Evolutionary conservation across 176 grass and related monocot genomes (phyloP).

Genomic region (Elaeis guineensis): DNA sequence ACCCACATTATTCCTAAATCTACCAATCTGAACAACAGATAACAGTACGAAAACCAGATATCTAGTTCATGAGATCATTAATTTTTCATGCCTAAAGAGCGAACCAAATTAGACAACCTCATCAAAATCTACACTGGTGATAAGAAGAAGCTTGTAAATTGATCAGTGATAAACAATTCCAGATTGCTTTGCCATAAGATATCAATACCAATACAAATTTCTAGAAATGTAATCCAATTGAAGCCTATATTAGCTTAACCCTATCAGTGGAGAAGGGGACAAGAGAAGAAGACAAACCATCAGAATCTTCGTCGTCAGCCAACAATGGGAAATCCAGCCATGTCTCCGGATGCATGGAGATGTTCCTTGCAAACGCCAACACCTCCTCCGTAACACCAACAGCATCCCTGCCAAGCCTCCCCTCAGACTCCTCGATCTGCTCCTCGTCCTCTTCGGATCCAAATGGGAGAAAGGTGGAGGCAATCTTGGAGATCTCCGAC

Average conservation of each 20-base stretch:
- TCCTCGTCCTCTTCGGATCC: constrained; percentile 49
- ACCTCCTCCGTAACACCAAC: constrained; percentile 86
- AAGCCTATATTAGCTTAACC: neutral
- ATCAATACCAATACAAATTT: no score
- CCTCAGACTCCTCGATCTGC: constrained; percentile 19
- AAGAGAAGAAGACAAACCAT: constrained; percentile 64
- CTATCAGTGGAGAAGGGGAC: constrained; percentile 7
- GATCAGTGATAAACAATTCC: no score
- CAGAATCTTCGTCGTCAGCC: constrained; percentile 66
- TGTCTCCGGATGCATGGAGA: constrained; percentile 81
- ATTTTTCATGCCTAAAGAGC: no score
- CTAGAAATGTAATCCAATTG: no score
- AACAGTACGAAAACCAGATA: no score
- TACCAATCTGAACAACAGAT: no score
- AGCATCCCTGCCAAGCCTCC: constrained; percentile 38
- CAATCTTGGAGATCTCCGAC: constrained; percentile 65
- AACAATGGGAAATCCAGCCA: constrained; percentile 93
- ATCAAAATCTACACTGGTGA: no score
- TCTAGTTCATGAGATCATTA: no score
- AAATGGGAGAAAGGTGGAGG: constrained; percentile 62
- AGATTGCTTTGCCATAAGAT: no score
- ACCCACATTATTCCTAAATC: no score
- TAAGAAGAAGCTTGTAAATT: no score
- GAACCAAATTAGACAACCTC: no score
- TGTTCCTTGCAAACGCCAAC: constrained; percentile 72